A percentile compares a stretch with the other conserved stretches of the same genome.
Conservation (phyloP, 2,329 filamentous ascomycete genomes). For the Orbilia oligospora region DNA sequence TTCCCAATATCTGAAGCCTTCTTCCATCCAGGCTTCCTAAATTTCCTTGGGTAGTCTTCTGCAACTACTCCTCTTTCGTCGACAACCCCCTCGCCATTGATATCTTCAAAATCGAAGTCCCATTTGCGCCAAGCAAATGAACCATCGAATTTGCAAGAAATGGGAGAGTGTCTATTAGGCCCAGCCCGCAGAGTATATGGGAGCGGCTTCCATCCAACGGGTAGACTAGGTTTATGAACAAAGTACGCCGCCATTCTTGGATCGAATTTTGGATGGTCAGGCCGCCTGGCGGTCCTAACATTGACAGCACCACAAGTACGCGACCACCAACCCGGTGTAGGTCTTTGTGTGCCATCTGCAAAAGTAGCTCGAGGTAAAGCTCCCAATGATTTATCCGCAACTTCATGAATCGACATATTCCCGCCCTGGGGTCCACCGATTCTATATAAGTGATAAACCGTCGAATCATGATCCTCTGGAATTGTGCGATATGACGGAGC, state of each 20-base stretch:
- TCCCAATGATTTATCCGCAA: constrained; percentile 45
- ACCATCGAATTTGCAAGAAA: constrained; percentile 48
- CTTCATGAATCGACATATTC: constrained; percentile 41
- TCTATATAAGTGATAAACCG: constrained; percentile 53
- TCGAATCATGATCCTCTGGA: constrained; percentile 53
- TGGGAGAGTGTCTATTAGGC: constrained; percentile 48
- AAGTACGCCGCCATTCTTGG: constrained; percentile 51
- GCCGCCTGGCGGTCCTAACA: constrained; percentile 35
- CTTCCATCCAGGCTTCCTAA: constrained; percentile 8
- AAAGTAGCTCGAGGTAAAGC: constrained; percentile 41
- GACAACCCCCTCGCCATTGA: constrained; percentile 58
- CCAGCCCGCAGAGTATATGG: constrained; percentile 49
- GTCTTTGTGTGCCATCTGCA: constrained; percentile 40
- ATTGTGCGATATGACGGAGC: constrained; percentile 58
- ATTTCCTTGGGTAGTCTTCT: constrained; percentile 34
- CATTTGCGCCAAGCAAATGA: constrained; percentile 55
- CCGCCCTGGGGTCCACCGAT: constrained; percentile 25
- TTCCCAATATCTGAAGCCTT: constrained; percentile 16
- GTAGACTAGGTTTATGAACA: constrained; percentile 45
- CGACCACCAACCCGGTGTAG: constrained; percentile 45
- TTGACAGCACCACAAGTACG: constrained; percentile 21
- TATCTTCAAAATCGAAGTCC: constrained; percentile 55
- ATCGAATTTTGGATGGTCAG: constrained; percentile 50
- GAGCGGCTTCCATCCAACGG: constrained; percentile 7
- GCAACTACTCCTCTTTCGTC: constrained; percentile 57